These are phyloP conservation scores for Cladorrhinum sp. DNA, from an alignment of 2,329 filamentous ascomycete species.

Conservation along the genomic window DNA sequence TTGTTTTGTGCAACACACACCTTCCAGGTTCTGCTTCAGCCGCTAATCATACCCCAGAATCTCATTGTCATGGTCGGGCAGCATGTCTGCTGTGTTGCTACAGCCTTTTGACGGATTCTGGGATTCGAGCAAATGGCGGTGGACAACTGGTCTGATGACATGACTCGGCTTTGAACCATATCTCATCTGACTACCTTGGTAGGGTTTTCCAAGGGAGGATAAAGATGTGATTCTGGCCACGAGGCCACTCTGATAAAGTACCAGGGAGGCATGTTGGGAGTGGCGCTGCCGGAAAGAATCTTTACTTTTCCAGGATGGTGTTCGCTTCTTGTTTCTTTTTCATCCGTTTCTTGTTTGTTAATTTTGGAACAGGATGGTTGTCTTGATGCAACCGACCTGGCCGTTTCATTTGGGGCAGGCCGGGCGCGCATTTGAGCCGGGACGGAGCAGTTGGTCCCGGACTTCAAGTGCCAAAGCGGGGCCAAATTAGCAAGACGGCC, in stretches of 20 bases:
- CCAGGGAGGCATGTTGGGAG: background rate
- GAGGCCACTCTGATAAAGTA: slow-evolving; percentile 2
- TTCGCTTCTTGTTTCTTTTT: background rate
- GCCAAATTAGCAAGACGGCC: background rate
- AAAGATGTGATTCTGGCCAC: slow-evolving; percentile 8
- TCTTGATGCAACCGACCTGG: background rate
- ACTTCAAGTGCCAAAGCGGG: background rate
- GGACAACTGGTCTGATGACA: slow-evolving; percentile 14
- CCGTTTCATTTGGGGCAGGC: slow-evolving; percentile 1
- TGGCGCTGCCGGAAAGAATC: background rate
- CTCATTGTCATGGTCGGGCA: background rate
- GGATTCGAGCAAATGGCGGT: background rate
- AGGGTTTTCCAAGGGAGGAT: background rate
- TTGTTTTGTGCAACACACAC: background rate
- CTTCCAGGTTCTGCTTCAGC: background rate
- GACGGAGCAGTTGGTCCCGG: background rate
- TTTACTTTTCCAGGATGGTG: background rate
- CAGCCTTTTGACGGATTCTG: background rate
- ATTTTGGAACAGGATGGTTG: background rate
- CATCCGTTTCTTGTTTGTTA: background rate
- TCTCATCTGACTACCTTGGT: slow-evolving; percentile 15
- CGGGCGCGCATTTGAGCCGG: background rate
- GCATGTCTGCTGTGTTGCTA: background rate
- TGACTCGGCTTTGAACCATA: slow-evolving; percentile 10
- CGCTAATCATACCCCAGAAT: background rate